These are phyloP conservation scores for Wickerhamia fluorescens DNA, from an alignment of 805 yeast genomes.

Conservation along the genomic window DNA sequence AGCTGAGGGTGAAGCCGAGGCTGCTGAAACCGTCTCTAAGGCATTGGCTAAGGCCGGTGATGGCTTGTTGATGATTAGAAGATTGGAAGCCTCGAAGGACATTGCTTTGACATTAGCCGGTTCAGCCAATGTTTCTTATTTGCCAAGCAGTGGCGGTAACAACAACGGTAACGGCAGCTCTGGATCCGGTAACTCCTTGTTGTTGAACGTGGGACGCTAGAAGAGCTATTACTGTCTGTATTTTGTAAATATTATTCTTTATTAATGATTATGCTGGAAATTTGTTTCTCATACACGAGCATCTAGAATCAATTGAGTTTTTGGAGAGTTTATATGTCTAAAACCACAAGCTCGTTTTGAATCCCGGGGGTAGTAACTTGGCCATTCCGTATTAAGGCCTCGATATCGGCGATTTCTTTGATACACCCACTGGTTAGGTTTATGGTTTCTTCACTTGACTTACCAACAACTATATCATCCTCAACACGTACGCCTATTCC, in stretches of 20 bases:
- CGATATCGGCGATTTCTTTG: slow-evolving; percentile 81
- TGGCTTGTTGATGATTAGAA: slow-evolving; percentile 85
- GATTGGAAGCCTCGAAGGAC: slow-evolving; percentile 94
- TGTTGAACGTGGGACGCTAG: slow-evolving; percentile 67
- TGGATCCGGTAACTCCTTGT: slow-evolving; percentile 44
- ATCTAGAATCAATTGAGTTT: too few relatives aligned
- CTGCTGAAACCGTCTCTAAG: slow-evolving; percentile 90
- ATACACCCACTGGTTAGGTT: slow-evolving; percentile 74
- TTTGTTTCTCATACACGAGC: too few relatives aligned
- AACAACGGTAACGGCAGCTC: slow-evolving; percentile 23
- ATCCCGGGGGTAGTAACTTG: slow-evolving; percentile 40
- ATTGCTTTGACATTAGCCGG: slow-evolving; percentile 83
- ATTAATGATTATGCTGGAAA: too few relatives aligned
- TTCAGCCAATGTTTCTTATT: slow-evolving; percentile 81
- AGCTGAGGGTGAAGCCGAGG: slow-evolving; percentile 99
- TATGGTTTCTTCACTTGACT: slow-evolving; percentile 39
- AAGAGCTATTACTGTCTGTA: too few relatives aligned
- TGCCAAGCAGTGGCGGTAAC: slow-evolving; percentile 51
- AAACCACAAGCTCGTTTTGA: slow-evolving; percentile 26
- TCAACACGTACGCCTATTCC: slow-evolving; percentile 93
- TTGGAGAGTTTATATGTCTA: slow-evolving; percentile 6
- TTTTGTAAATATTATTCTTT: too few relatives aligned
- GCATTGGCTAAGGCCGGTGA: slow-evolving; percentile 94
- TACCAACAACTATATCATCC: slow-evolving; percentile 83
- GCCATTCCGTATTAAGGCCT: slow-evolving; percentile 55